Evolutionary conservation across 306 rosid genomes (phyloP).

Genomic region (barrel medic (Medicago truncatula)): MtrunA17r5.0-ANR NC_053043.1:41521501-41522000

Average conservation of each 20-base stretch:
- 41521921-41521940: constrained; percentile 38
- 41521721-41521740: constrained; percentile 85
- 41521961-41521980: constrained; percentile 37
- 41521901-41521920: constrained; percentile 70
- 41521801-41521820: constrained; percentile 73
- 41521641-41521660: constrained; percentile 70
- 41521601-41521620: constrained; percentile 93
- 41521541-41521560: background rate
- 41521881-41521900: constrained; percentile 73
- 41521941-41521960: constrained; percentile 48
- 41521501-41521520: too few relatives aligned
- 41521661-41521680: constrained; percentile 64
- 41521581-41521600: constrained; percentile 89
- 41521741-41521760: constrained; percentile 93
- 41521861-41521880: constrained; percentile 66
- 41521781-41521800: constrained; percentile 64
- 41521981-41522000: constrained; percentile 41
- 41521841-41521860: constrained; percentile 72
- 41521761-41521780: constrained; percentile 79
- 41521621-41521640: constrained; percentile 75
- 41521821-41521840: constrained; percentile 86
- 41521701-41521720: constrained; percentile 90
- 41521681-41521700: constrained; percentile 81
- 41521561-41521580: constrained; percentile 69
- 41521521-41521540: too few relatives aligned